Conservation (phyloP, 1,284 basidiomycete species). For the Malassezia furfur region DNA sequence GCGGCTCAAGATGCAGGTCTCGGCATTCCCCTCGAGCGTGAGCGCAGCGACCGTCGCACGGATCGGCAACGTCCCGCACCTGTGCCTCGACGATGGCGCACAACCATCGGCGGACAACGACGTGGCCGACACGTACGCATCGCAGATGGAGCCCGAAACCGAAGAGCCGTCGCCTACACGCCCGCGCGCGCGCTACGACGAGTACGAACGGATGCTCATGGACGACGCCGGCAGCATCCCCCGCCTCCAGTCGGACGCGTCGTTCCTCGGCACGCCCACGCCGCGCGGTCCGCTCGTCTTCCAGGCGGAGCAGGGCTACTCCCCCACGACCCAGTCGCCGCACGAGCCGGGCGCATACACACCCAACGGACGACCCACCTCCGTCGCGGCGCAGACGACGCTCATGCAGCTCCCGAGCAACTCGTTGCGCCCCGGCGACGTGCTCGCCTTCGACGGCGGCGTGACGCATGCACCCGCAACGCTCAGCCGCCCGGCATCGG, state of each 20-base stretch:
- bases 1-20: constrained; percentile 39
- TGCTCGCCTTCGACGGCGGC: not conserved
- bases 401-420: constrained; percentile 1
- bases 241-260: not conserved
- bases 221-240: not conserved
- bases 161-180: not conserved
- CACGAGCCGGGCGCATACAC: not conserved
- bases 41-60: constrained; percentile 22
- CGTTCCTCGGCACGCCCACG: constrained; percentile 14
- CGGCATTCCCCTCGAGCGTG: constrained; percentile 26
- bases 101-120: not conserved
- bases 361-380: not conserved
- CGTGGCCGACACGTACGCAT: not conserved
- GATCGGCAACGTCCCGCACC: constrained; percentile 40
- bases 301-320: not conserved
- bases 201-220: not conserved
- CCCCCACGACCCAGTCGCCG: not conserved
- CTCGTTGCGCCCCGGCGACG: not conserved
- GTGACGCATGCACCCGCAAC: not conserved
- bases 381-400: not conserved
- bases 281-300: constrained; percentile 5
- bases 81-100: constrained; percentile 17
- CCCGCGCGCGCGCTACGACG: not conserved
- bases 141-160: not conserved
- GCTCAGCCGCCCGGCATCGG: not conserved